phyloP scores from a whole-genome alignment of 768 basidiomycete species.

The Mycena alexandri region DNA sequence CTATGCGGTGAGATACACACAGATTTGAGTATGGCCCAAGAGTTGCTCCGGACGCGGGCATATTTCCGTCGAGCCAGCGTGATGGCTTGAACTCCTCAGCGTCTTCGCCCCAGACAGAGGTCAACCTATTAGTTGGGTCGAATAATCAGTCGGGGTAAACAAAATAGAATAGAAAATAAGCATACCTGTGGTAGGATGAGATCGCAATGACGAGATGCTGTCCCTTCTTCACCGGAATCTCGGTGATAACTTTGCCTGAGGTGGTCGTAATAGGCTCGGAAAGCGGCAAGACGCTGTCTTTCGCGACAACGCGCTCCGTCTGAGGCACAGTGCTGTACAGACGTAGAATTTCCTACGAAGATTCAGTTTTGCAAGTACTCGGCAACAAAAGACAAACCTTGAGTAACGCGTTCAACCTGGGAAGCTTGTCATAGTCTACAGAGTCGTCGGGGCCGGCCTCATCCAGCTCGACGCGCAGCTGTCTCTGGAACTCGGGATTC shows the following conservation, averaged over 20 bases:
- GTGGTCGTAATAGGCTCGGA: constrained; percentile 61
- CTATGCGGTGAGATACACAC: constrained; percentile 7
- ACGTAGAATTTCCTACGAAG: constrained; percentile 28
- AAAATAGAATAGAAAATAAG: constrained; percentile 37
- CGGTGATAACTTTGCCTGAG: constrained; percentile 58
- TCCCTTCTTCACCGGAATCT: constrained; percentile 65
- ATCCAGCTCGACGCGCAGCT: constrained; percentile 48
- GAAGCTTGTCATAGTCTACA: constrained; percentile 32
- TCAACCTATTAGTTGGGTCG: constrained; percentile 9
- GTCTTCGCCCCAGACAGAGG: constrained; percentile 36
- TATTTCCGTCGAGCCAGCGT: constrained; percentile 31
- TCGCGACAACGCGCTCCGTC: constrained; percentile 45
- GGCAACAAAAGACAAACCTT: constrained; percentile 10
- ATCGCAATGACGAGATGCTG: constrained; percentile 62
- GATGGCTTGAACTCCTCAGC: constrained; percentile 31
- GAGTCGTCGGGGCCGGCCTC: constrained; percentile 27
- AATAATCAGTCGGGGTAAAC: background rate
- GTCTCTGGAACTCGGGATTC: constrained; percentile 43
- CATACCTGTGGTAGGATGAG: constrained; percentile 54
- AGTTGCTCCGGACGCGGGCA: constrained; percentile 20
- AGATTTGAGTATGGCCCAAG: constrained; percentile 34
- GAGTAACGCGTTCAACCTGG: constrained; percentile 32
- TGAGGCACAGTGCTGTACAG: constrained; percentile 35
- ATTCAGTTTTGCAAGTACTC: background rate
- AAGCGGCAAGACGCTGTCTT: constrained; percentile 71